phyloP scores from a whole-genome alignment of 306 rosid genomes.

The Hippophae gyantsensis region DNA sequence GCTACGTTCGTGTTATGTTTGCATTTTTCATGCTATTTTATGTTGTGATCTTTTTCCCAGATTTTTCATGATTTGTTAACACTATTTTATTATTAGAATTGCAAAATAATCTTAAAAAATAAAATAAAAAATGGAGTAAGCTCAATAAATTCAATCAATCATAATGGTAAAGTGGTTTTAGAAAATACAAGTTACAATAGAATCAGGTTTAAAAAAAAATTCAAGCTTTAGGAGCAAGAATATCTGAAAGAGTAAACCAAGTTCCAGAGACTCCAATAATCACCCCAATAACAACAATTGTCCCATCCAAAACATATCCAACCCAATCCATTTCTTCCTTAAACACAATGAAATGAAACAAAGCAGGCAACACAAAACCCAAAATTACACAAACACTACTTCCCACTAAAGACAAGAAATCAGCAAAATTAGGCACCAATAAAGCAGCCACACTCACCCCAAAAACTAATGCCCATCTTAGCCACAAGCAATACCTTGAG shows the following conservation, averaged over 20 bases:
- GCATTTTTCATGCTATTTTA: no score
- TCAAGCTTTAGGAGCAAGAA: slow-evolving; percentile 44
- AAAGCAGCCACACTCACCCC: slow-evolving; percentile 51
- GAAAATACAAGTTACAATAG: no score
- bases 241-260: slow-evolving; percentile 34
- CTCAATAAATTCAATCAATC: no score
- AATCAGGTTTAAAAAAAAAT: not conserved
- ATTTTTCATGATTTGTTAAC: no score
- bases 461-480: slow-evolving; percentile 58
- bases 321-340: slow-evolving; percentile 57
- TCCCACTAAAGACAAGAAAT: slow-evolving; percentile 61
- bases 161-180: no score
- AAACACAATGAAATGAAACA: slow-evolving; percentile 53
- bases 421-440: slow-evolving; percentile 70
- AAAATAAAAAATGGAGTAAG: no score
- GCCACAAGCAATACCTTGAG: slow-evolving; percentile 50
- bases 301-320: slow-evolving; percentile 34
- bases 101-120: no score
- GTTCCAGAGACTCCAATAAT: slow-evolving; percentile 47
- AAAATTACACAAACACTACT: slow-evolving; percentile 58
- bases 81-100: no score
- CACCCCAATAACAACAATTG: slow-evolving; percentile 36
- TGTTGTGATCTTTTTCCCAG: no score
- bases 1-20: no score
- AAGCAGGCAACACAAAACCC: slow-evolving; percentile 59